phyloP scores from a whole-genome alignment of 495 filamentous ascomycete genomes.

The Trypethelium eluteriae region DNA sequence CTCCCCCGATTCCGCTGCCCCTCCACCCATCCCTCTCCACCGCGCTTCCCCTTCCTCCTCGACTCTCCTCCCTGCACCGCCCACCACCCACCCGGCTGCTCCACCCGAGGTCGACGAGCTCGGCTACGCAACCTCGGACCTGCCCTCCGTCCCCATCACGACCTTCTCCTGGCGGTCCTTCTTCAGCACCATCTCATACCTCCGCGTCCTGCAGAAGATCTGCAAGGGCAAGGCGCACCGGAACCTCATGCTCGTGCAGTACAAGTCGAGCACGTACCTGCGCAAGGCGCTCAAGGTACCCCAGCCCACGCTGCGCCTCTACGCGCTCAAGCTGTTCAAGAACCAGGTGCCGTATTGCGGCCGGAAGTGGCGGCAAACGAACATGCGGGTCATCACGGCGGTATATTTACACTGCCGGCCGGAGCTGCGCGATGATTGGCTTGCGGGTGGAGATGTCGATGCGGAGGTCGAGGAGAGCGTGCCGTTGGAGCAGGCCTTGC shows the following conservation, averaged over 20 bases:
- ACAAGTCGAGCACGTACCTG: slow-evolving; percentile 83
- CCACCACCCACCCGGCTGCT: slow-evolving; percentile 12
- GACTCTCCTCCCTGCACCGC: slow-evolving; percentile 7
- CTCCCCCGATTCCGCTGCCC: slow-evolving; percentile 61
- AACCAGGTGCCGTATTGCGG: slow-evolving; percentile 96
- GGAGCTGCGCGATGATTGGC: slow-evolving; percentile 91
- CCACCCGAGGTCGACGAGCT: slow-evolving; percentile 84
- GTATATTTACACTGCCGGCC: slow-evolving; percentile 89
- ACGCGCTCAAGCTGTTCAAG: slow-evolving; percentile 97
- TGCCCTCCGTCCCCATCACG: slow-evolving; percentile 73
- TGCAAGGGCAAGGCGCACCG: slow-evolving; percentile 91
- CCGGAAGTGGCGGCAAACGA: slow-evolving; percentile 93
- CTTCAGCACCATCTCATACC: slow-evolving; percentile 84
- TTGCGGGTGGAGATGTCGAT: slow-evolving; percentile 83
- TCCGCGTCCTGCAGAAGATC: slow-evolving; percentile 94
- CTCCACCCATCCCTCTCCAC: slow-evolving; percentile 62
- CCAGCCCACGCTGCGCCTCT: slow-evolving; percentile 76
- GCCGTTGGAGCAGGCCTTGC: slow-evolving; percentile 79
- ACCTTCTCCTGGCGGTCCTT: slow-evolving; percentile 90
- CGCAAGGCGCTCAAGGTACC: slow-evolving; percentile 85
- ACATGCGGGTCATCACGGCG: slow-evolving; percentile 97
- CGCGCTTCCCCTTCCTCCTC: slow-evolving; percentile 26
- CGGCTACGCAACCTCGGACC: slow-evolving; percentile 53
- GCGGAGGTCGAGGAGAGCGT: slow-evolving; percentile 86
- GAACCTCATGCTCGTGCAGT: slow-evolving; percentile 84